Conservation (phyloP, 768 basidiomycete genomes). For the Gloeostereum incarnatum region DNA sequence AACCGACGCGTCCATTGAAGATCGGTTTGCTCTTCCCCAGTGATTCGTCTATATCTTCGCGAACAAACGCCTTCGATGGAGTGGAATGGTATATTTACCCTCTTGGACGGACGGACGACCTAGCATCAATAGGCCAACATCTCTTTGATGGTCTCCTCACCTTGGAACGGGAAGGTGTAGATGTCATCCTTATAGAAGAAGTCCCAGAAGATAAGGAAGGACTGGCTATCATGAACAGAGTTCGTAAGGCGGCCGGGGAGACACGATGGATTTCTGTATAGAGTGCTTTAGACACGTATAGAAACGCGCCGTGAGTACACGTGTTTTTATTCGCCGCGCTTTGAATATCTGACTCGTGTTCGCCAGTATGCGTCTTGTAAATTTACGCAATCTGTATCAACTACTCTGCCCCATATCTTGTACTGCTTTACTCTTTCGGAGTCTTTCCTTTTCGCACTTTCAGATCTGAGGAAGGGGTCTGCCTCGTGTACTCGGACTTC, state of each 20-base stretch:
- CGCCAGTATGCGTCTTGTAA: too few relatives aligned
- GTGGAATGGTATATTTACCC: conserved; percentile 49
- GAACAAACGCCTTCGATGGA: conserved; percentile 17
- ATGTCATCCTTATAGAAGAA: conserved; percentile 81
- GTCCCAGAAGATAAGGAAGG: conserved; percentile 76
- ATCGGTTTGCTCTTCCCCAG: conserved; percentile 64
- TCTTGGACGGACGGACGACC: conserved; percentile 43
- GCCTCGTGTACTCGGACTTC: too few relatives aligned
- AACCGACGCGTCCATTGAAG: conserved; percentile 20
- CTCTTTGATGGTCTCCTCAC: conserved; percentile 84
- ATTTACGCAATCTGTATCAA: too few relatives aligned
- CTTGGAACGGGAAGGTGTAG: conserved; percentile 68
- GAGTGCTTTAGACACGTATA: too few relatives aligned
- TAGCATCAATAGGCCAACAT: conserved; percentile 63
- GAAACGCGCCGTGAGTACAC: too few relatives aligned
- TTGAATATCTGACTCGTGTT: too few relatives aligned
- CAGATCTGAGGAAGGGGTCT: too few relatives aligned
- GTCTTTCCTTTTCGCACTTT: too few relatives aligned
- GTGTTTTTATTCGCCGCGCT: too few relatives aligned
- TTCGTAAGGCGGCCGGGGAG: conserved; percentile 80
- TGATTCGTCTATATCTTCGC: conserved; percentile 33
- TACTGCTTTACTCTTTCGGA: too few relatives aligned
- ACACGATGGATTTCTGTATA: conserved; percentile 23
- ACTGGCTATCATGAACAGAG: conserved; percentile 90
- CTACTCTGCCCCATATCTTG: too few relatives aligned